Evolutionary conservation across 164 flowering plant genomes (phyloP), one percentile per base, ranked within the genome.

Genomic region (Paratinospora sagittata): DNA sequence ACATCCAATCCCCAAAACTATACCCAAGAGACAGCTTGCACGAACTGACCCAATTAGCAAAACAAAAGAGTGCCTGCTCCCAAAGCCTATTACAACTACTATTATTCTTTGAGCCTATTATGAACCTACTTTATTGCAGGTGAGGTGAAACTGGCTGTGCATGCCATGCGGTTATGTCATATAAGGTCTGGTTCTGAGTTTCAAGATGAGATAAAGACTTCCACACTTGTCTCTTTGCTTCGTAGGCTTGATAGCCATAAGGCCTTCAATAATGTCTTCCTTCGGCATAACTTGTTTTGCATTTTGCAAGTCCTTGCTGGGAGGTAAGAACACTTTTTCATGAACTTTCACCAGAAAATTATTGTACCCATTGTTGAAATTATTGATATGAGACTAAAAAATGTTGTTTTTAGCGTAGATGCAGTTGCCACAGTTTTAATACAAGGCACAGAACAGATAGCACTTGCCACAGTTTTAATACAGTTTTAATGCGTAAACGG

Each of bases 231-330:
- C 55, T 75, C 89, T 65, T 76, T 95, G 78, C 90, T 95, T 64
- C 79, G 82, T 70, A 70, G 88, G 49, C 91, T 95, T 70, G 96
- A 88, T 74, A 84, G 97, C 68, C 89, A 83, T 19, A 77, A 80
- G 69, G 88, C 91, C 36, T 95, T 85, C 79, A 89, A 89, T 76
- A 95, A 92, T 84, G 84, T 88, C 67, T 81, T 74, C 72, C 93
- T 95, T 77, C 96, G 99, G 49, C 97, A 95, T 80, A 77, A 92
- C 76, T 71, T 95, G 68, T 95, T 92, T 81, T 90, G 97, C 87
- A 87, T 90, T 72, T 80, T 95, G 69, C 97, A 90, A 82, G 81
- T 89, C 52, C 89, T 91, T 73, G 88, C 89, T 17, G 86, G 88
- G 75, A 91, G 94, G 97, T 88, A 68, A 74, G 75, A 33, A 43